Base-by-base conservation (phyloP, 73 alveolate species). In the Paramecium primaurelia region DNA sequence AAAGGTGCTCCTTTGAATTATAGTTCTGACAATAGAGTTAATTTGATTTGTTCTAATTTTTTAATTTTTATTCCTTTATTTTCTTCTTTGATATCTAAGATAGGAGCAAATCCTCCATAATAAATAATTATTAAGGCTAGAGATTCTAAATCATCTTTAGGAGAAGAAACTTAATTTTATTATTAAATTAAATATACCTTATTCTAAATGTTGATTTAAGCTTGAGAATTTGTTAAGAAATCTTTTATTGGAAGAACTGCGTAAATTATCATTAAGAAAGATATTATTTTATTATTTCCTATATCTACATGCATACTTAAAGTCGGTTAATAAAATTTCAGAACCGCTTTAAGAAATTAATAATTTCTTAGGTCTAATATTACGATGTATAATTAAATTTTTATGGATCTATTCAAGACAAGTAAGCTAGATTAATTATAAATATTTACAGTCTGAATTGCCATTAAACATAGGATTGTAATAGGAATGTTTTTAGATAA, bases 111-210 rank as follows among this genome's bases (percentile, higher is more conserved):
- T 40, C 44, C 44, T 25, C 75, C 34, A 49, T 80, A 80, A 25
- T 44, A 80, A 1, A 80, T 12, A 44, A 80, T 8, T n/a, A 80
- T 80, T 7, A 32, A 80, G 10, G 91, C 91, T 4, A 80, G 49
- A 45, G 91, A 40, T 47, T 80, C 91, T 26, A 80, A n/a, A 47
- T 80, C 91, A 80, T 80, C 91, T 36, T 80, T 80, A 4, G 91
- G 91, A 11, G 91, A 45, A 45, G 91, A 64, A 5, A 47, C 91
- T 80, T 8, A 10, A 26, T 80, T 40, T 20, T 80, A 25, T 12
- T 9, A 80, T 4, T n/a, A n/a, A n/a, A 8, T 80, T 25, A 14
- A 2, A 34, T 34, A 40, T 80, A 80, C 91, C 75, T 80, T 80
- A 80, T n/a, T 44, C 91, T 80, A 80, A 49, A 80, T 80, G 91